Evolutionary conservation across 371 early-diverging fungal species (phyloP), one percentile per base, ranked within the genome.

Genomic region (Mortierella sp.): DNA sequence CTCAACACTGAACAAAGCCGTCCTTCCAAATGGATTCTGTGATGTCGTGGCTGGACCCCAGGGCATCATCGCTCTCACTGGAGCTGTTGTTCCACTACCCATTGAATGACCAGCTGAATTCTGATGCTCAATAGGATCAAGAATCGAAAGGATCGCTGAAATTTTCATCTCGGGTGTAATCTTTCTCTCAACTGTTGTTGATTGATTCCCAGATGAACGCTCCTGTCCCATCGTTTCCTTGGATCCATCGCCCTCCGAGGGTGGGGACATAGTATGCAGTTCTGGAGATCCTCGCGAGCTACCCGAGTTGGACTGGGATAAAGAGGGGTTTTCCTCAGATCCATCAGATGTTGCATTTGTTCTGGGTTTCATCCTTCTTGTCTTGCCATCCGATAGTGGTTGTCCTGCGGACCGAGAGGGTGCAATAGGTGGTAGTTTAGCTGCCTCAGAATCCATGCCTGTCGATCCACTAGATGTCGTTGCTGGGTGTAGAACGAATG

Each of bases 1-100:
- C 59, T 88, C 87, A 57, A 87, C 86, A 9, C 92, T 92, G 30
- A 84, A 86, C 66, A 91, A 77, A 28, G 85, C 66, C 4, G 91
- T 91, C 0, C 88, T 84, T 26, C 91, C 92, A 82, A 92, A 93
- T 0, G 93, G 93, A 60, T 91, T 89, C 55, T 91, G 89, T 21
- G 88, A 87, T 47, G 85, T 88, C 3, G 90, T 88, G 1, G 60
- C 82, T 57, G 59, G 56, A 12, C 61, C 79, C 37, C 37, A 37
- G 9, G 37, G 37, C 37, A 37, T 37, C 37, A 37, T 37, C 5
- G 37, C 37, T 9, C 37, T 37, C 3, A 9, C 5, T 15, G 51
- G 43, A 15, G 62, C 45, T 12, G 29, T 37, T 0, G 50, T 25
- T 11, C 26, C 45, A 0, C 56, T 28, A 12, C 53, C 30, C 7